These are phyloP conservation scores for Clavariopsis aquatica DNA, from an alignment of 495 filamentous ascomycete species.

Conservation along the genomic window DNA sequence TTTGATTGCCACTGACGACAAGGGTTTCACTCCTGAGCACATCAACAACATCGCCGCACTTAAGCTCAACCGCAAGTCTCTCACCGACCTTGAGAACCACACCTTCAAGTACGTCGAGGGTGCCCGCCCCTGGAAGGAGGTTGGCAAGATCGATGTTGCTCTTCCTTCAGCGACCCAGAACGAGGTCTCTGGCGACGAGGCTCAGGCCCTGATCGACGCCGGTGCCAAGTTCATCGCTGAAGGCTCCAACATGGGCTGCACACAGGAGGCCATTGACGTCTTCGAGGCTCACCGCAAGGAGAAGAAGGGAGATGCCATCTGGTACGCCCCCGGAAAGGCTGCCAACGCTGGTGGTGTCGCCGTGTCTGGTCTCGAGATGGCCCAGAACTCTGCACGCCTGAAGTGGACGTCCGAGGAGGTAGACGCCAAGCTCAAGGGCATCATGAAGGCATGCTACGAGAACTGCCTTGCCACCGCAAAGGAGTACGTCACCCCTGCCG, in stretches of 20 bases:
- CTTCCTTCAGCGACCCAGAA: constrained; percentile 96
- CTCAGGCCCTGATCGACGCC: constrained; percentile 70
- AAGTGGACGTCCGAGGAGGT: constrained; percentile 87
- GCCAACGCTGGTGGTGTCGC: constrained; percentile 98
- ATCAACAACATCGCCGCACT: constrained; percentile 73
- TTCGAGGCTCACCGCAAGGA: constrained; percentile 81
- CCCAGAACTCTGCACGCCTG: constrained; percentile 88
- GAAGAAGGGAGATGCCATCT: constrained; percentile 73
- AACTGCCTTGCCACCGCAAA: constrained; percentile 87
- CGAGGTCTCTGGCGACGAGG: constrained; percentile 90
- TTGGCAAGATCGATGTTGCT: constrained; percentile 84
- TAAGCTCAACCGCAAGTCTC: constrained; percentile 84
- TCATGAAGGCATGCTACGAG: constrained; percentile 94
- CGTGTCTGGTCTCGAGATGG: constrained; percentile 98
- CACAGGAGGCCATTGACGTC: constrained; percentile 88
- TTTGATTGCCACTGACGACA: constrained; percentile 67
- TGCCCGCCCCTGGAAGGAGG: constrained; percentile 86
- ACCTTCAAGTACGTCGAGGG: constrained; percentile 88
- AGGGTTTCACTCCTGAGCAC: constrained; percentile 73
- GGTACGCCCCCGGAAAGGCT: constrained; percentile 96
- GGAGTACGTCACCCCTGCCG: constrained; percentile 73
- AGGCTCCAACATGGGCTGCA: constrained; percentile 98
- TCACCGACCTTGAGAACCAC: constrained; percentile 63
- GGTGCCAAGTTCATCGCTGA: constrained; percentile 90
- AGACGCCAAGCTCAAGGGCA: constrained; percentile 84